These are phyloP conservation scores for Gossypium laxum DNA, from an alignment of 441 rosid species.

Conservation along the genomic window DNA sequence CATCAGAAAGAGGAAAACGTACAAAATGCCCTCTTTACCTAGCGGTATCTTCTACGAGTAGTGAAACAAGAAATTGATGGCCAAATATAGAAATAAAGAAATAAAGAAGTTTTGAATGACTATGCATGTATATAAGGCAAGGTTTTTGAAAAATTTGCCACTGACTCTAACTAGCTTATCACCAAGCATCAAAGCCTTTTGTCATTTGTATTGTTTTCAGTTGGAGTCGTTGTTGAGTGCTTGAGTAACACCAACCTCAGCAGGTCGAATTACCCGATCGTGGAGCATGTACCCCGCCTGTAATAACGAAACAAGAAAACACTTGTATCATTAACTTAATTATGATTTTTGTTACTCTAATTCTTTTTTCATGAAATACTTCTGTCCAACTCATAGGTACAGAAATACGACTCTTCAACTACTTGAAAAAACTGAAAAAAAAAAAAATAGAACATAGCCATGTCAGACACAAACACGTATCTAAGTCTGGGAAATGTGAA, in stretches of 20 bases:
- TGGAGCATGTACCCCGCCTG: constrained; percentile 73
- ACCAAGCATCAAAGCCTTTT: constrained; percentile 31
- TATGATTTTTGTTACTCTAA: background rate
- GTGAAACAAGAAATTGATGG: constrained; percentile 3
- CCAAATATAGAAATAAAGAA: background rate
- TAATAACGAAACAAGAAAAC: background rate
- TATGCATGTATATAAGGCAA: constrained; percentile 12
- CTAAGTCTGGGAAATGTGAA: background rate
- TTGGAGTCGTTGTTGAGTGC: constrained; percentile 32
- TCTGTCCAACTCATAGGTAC: too few species aligned
- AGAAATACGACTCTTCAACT: too few species aligned
- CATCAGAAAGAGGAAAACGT: background rate
- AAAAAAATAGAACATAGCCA: too few species aligned
- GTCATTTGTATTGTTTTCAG: constrained; percentile 19
- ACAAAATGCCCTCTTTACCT: background rate
- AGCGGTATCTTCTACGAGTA: background rate
- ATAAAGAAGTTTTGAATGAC: background rate
- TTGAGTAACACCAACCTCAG: constrained; percentile 79
- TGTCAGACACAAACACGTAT: too few species aligned
- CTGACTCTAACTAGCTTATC: background rate
- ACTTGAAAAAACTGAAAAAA: too few species aligned
- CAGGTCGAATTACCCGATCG: constrained; percentile 80
- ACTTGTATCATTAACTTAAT: background rate
- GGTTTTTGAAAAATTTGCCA: background rate
- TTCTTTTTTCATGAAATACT: too few species aligned